Evolutionary conservation across 768 basidiomycete species (phyloP).

Genomic region (Tylopilus plumbeoviolaceoides): DNA sequence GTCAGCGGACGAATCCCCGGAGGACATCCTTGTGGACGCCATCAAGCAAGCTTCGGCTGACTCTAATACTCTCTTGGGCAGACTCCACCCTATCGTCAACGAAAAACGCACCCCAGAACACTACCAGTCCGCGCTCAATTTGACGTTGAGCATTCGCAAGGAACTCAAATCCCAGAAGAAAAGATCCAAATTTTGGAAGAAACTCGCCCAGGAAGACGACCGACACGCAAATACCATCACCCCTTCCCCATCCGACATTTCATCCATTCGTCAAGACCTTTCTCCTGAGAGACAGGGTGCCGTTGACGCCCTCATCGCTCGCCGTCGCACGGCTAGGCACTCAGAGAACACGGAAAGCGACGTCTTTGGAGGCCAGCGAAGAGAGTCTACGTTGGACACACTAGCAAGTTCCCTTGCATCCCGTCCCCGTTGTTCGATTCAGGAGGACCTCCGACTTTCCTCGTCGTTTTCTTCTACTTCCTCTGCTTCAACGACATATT

Average conservation of each 20-base stretch:
- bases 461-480: slow-evolving; percentile 19
- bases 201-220: slow-evolving; percentile 34
- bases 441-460: slow-evolving; percentile 9
- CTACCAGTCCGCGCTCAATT: slow-evolving; percentile 43
- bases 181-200: slow-evolving; percentile 44
- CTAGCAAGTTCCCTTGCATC: slow-evolving; percentile 22
- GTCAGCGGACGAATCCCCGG: slow-evolving; percentile 31
- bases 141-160: slow-evolving; percentile 42
- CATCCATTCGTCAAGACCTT: slow-evolving; percentile 25
- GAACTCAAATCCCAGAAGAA: slow-evolving; percentile 43
- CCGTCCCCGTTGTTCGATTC: slow-evolving; percentile 20
- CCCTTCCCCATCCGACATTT: slow-evolving; percentile 31
- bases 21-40: slow-evolving; percentile 41
- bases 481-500: slow-evolving; percentile 21
- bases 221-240: slow-evolving; percentile 20
- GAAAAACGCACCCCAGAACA: slow-evolving; percentile 37
- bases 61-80: slow-evolving; percentile 40
- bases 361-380: slow-evolving; percentile 23
- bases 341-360: slow-evolving; percentile 14
- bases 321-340: slow-evolving; percentile 17
- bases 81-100: slow-evolving; percentile 34
- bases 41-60: slow-evolving; percentile 40
- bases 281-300: slow-evolving; percentile 30
- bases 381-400: slow-evolving; percentile 14
- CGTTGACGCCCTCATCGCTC: slow-evolving; percentile 35